These are phyloP conservation scores for Metarhizium album DNA, from an alignment of 2,329 filamentous ascomycete genomes.

Conservation along the genomic window DNA sequence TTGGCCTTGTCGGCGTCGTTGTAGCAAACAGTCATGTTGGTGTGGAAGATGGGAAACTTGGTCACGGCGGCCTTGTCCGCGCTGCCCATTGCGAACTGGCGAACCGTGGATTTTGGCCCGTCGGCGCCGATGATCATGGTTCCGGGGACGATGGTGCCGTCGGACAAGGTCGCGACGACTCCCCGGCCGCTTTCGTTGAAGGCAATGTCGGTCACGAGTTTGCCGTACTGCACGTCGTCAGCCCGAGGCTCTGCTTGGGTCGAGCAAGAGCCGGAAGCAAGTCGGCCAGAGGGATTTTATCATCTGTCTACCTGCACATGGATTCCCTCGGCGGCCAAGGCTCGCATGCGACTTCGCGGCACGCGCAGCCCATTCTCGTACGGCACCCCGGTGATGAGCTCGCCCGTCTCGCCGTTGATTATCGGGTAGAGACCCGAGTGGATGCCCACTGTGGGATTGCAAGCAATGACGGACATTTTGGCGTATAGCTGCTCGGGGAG, in stretches of 20 bases:
- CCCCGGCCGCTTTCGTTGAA: not conserved
- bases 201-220: not conserved
- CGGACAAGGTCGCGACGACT: not conserved
- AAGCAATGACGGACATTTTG: constrained; percentile 11
- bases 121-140: constrained; percentile 9
- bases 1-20: constrained; percentile 13
- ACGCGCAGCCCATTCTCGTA: constrained; percentile 13
- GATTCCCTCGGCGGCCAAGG: constrained; percentile 11
- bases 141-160: not conserved
- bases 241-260: no score
- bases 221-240: not conserved
- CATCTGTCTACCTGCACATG: constrained; percentile 12
- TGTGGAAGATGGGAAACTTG: constrained; percentile 15
- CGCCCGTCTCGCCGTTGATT: constrained; percentile 13
- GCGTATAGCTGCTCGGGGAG: constrained; percentile 10
- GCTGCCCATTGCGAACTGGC: constrained; percentile 12
- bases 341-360: constrained; percentile 12
- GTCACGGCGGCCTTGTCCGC: constrained; percentile 10
- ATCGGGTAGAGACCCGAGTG: constrained; percentile 13
- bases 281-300: constrained; percentile 10
- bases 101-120: constrained; percentile 11
- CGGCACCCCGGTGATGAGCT: constrained; percentile 10
- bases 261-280: constrained; percentile 8
- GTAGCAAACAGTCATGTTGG: constrained; percentile 15
- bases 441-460: constrained; percentile 12